Conservation (phyloP, 2,329 filamentous ascomycete genomes). For the Aspergillus melleus region DNA sequence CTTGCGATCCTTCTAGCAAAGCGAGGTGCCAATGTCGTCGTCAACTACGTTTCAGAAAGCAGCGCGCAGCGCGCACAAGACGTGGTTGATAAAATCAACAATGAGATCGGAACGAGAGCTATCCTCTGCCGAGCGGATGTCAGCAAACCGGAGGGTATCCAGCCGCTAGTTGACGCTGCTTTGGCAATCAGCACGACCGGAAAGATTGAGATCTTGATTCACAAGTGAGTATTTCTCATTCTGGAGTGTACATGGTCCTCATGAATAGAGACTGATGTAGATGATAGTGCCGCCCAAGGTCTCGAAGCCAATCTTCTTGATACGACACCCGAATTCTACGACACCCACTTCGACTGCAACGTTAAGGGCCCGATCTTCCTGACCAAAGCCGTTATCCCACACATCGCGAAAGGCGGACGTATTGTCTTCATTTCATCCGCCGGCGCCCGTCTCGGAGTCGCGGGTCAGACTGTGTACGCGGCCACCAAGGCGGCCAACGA, state of each 20-base stretch:
- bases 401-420: slow-evolving; percentile 41
- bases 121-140: slow-evolving; percentile 14
- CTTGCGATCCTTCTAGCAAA: slow-evolving; percentile 67
- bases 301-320: slow-evolving; percentile 14
- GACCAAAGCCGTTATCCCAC: slow-evolving; percentile 30
- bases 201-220: slow-evolving; percentile 20
- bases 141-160: slow-evolving; percentile 11
- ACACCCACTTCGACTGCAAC: slow-evolving; percentile 18
- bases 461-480: slow-evolving; percentile 58
- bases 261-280: not conserved
- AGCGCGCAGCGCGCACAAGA: slow-evolving; percentile 8
- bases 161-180: slow-evolving; percentile 11
- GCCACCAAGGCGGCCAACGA: slow-evolving; percentile 61
- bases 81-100: slow-evolving; percentile 8
- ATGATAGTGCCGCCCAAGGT: slow-evolving; percentile 10
- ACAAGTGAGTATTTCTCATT: slow-evolving; percentile 12
- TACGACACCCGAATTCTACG: slow-evolving; percentile 12
- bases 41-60: slow-evolving; percentile 56
- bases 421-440: slow-evolving; percentile 60
- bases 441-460: slow-evolving; percentile 55
- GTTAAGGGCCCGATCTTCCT: slow-evolving; percentile 31
- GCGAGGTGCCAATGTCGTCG: slow-evolving; percentile 65
- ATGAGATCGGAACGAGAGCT: slow-evolving; percentile 8
- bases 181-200: slow-evolving; percentile 12
- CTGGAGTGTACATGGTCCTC: too few relatives aligned